Conservation (phyloP, 495 filamentous ascomycete genomes). For the Lasiosphaeria ovina region DNA sequence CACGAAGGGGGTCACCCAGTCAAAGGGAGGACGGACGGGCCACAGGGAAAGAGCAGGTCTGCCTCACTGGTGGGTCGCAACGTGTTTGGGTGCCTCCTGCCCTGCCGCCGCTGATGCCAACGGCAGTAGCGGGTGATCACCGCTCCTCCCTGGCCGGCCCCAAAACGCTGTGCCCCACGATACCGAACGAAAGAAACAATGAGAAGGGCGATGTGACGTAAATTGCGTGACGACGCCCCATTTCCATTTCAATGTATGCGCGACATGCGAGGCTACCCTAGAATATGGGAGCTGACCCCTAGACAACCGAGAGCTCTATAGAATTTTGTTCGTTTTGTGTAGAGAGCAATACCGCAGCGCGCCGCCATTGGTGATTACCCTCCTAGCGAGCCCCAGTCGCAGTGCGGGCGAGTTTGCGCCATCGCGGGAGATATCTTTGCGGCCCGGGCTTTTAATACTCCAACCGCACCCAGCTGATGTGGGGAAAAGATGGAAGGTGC, state of each 20-base stretch:
- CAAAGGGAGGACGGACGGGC: too few species aligned
- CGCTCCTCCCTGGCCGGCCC: background rate
- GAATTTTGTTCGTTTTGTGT: background rate
- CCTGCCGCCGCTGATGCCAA: background rate
- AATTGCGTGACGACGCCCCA: background rate
- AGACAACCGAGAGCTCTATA: background rate
- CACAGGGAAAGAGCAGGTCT: too few species aligned
- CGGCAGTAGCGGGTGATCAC: constrained; percentile 1
- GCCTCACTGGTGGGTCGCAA: too few species aligned
- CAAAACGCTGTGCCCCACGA: background rate
- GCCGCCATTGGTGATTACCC: constrained; percentile 9
- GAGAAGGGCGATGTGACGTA: background rate
- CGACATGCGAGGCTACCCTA: constrained; percentile 7
- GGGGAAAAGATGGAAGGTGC: too few species aligned
- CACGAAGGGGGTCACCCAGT: background rate
- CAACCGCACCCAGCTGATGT: too few species aligned
- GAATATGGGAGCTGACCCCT: background rate
- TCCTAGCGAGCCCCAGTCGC: constrained; percentile 9
- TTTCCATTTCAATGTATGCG: constrained; percentile 1
- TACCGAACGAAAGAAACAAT: background rate
- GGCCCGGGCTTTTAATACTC: too few species aligned
- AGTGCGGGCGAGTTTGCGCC: too few species aligned
- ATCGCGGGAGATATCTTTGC: too few species aligned
- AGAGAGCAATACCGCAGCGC: background rate
- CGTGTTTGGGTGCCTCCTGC: too few species aligned